Conservation (phyloP, 768 basidiomycete species). For the Termitomyces sp. region DNA sequence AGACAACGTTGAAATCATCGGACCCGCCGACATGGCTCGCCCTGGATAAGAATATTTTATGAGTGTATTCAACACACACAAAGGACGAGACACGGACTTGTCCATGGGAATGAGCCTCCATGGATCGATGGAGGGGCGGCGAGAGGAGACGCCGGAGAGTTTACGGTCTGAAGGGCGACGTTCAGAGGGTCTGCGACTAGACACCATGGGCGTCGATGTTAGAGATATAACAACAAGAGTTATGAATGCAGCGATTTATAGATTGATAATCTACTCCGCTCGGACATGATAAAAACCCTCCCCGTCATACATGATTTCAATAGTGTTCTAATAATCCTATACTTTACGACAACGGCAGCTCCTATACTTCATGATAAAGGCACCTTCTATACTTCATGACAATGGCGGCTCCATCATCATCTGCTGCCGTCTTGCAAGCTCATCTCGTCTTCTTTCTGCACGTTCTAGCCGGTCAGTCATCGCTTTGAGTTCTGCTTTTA, state of each 20-base stretch:
- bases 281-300: neutral
- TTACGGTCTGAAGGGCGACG: conserved; percentile 42
- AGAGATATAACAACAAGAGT: neutral
- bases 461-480: conserved; percentile 73
- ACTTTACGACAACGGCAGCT: conserved; percentile 11
- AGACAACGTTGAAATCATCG: conserved; percentile 88
- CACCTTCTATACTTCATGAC: conserved; percentile 5
- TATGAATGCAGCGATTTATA: conserved; percentile 2
- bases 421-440: conserved; percentile 30
- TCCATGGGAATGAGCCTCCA: conserved; percentile 73
- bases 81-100: conserved; percentile 39
- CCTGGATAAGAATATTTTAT: conserved; percentile 23
- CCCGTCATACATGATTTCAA: neutral
- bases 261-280: conserved; percentile 10
- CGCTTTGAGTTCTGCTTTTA: conserved; percentile 68
- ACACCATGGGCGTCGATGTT: conserved; percentile 16
- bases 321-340: neutral
- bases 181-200: conserved; percentile 42
- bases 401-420: conserved; percentile 12
- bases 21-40: conserved; percentile 47
- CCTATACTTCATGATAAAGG: conserved; percentile 11
- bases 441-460: conserved; percentile 57
- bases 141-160: conserved; percentile 40
- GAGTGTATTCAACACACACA: conserved; percentile 7
- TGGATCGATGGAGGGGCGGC: conserved; percentile 74